Evolutionary conservation across 441 rosid species (phyloP).

Genomic region (Dalechampia spathulata): DNA sequence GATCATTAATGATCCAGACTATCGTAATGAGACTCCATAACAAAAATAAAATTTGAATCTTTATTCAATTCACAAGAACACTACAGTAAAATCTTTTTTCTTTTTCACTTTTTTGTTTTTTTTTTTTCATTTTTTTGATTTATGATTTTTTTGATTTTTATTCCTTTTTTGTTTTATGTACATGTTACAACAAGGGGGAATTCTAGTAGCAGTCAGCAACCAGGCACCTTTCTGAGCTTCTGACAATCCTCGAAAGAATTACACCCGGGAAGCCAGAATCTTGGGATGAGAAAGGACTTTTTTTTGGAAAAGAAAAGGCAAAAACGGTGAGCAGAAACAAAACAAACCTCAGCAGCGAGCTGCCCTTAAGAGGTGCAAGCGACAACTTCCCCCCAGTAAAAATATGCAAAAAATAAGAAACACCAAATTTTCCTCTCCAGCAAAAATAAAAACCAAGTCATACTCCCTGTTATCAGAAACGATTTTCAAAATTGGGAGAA

Average conservation of each 20-base stretch:
- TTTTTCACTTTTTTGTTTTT: too few species aligned
- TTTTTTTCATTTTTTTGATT: background rate
- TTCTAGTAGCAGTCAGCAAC: background rate
- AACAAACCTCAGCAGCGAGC: conserved; percentile 22
- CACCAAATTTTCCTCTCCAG: conserved; percentile 14
- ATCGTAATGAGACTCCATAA: background rate
- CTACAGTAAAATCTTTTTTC: background rate
- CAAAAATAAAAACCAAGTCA: conserved; percentile 15
- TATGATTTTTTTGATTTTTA: too few species aligned
- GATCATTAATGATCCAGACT: too few species aligned
- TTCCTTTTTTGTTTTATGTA: conserved; percentile 23
- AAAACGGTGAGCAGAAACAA: background rate
- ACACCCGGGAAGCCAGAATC: conserved; percentile 15
- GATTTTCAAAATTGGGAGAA: conserved; percentile 35
- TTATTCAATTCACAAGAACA: conserved; percentile 25
- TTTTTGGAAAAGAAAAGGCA: background rate
- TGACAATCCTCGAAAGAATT: conserved; percentile 11
- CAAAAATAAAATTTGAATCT: conserved; percentile 16
- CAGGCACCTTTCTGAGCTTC: conserved; percentile 4
- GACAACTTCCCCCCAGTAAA: conserved; percentile 19
- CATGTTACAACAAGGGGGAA: conserved; percentile 22
- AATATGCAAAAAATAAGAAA: conserved; percentile 16
- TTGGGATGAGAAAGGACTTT: background rate
- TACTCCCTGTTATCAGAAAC: conserved; percentile 17
- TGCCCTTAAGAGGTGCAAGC: conserved; percentile 17